These are phyloP conservation scores for Tulasnella sp. DNA, from an alignment of 768 basidiomycete genomes.

Conservation along the genomic window DNA sequence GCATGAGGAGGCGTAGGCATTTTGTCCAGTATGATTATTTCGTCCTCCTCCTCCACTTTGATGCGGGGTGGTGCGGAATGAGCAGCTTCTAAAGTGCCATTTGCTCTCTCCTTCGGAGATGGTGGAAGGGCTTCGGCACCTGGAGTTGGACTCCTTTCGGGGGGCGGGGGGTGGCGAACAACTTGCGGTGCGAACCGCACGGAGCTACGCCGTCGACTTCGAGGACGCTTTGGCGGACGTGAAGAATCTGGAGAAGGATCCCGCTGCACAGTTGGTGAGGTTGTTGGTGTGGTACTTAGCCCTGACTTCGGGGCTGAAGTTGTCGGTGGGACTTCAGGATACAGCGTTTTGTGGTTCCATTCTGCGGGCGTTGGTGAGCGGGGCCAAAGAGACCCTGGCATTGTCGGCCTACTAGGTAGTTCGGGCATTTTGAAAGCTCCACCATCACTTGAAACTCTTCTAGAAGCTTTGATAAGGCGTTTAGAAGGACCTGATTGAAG, in stretches of 20 bases:
- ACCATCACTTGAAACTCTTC: neutral
- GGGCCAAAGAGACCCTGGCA: constrained; percentile 15
- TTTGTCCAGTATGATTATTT: constrained; percentile 11
- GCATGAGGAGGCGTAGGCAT: neutral
- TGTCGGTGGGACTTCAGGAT: neutral
- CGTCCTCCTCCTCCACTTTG: constrained; percentile 12
- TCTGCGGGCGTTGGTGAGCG: constrained; percentile 15
- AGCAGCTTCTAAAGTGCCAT: neutral
- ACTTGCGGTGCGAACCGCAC: constrained; percentile 12
- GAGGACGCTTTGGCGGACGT: neutral
- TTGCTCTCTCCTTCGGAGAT: neutral
- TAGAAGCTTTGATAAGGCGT: neutral
- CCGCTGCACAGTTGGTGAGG: neutral
- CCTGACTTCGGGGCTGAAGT: neutral
- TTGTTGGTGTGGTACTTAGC: neutral
- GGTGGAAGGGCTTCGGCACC: neutral
- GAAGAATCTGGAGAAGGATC: neutral
- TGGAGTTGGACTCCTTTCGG: neutral
- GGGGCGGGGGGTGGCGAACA: neutral
- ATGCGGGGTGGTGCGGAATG: neutral
- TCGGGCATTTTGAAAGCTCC: neutral
- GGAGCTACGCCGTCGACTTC: neutral
- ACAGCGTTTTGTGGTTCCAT: neutral
- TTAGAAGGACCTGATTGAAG: neutral
- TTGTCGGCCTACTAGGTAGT: neutral